Evolutionary conservation across 768 basidiomycete genomes (phyloP).

Genomic region (Pisolithus microcarpus): DNA sequence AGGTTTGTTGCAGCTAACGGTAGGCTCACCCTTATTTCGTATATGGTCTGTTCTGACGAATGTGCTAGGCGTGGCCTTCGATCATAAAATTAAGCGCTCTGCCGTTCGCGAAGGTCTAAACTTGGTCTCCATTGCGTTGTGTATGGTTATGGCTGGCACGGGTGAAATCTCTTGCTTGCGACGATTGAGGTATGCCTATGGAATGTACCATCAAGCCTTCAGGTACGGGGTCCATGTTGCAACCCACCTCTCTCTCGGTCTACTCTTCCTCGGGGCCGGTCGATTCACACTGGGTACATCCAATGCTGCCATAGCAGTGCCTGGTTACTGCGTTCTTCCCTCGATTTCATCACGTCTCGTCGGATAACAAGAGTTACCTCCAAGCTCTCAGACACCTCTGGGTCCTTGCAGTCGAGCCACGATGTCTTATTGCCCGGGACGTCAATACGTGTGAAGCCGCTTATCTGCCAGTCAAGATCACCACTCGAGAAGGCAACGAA

Average conservation of each 20-base stretch:
- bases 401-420: slow-evolving; percentile 91
- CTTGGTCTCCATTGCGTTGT: slow-evolving; percentile 75
- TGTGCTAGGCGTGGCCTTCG: slow-evolving; percentile 62
- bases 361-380: slow-evolving; percentile 84
- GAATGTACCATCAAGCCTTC: slow-evolving; percentile 68
- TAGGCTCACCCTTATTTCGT: slow-evolving; percentile 28
- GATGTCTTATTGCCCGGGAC: slow-evolving; percentile 87
- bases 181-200: slow-evolving; percentile 82
- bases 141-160: slow-evolving; percentile 96
- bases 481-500: slow-evolving; percentile 58
- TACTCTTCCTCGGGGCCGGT: slow-evolving; percentile 91
- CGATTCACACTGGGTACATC: slow-evolving; percentile 89
- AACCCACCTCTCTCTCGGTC: slow-evolving; percentile 82
- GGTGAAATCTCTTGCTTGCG: slow-evolving; percentile 89
- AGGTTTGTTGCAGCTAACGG: slow-evolving; percentile 62
- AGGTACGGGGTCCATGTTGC: slow-evolving; percentile 88
- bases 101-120: slow-evolving; percentile 85
- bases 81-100: slow-evolving; percentile 81
- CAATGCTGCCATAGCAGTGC: slow-evolving; percentile 82
- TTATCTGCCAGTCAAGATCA: slow-evolving; percentile 88
- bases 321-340: slow-evolving; percentile 92
- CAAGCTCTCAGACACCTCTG: slow-evolving; percentile 94
- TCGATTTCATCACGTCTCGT: slow-evolving; percentile 67
- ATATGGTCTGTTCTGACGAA: slow-evolving; percentile 1
- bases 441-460: slow-evolving; percentile 88